Evolutionary conservation across 2,329 filamentous ascomycete species (phyloP), one percentile per base, ranked within the genome.

Genomic region (Colletotrichum gigasporum): DNA sequence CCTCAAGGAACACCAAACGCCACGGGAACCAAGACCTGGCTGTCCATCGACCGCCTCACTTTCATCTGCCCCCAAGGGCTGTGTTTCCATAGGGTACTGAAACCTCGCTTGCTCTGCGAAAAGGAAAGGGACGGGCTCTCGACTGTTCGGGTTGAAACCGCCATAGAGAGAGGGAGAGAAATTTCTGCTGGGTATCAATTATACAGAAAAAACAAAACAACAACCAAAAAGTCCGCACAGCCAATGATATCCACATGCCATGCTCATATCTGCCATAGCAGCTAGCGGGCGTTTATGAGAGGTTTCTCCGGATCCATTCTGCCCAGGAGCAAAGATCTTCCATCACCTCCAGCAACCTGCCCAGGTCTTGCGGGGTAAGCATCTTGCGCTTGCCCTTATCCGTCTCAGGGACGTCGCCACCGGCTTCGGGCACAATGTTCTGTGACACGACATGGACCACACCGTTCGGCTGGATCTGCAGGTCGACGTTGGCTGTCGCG

Each of bases 381-480:
- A 71, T 71, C 67, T 74, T 77, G n/a, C 73, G 74, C 60, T 76
- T 51, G 62, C 59, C 42, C 44, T 72, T 73, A 34, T 45, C 61
- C 55, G 24, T 70, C 71, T 28, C 48, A 22, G 57, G 52, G 57
- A 54, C 57, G 24, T 45, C 64, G 20, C 53, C 28, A 34, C 54
- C 67, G 18, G 52, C 67, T 12, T 69, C 68, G 4, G 65, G 58
- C 44, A 86, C 71, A 4, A 87, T 71, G 66, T 90, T 90, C 69
- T 91, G 86, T 22, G 85, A 82, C 3, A 82, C 75, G 34, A 92
- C 79, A 16, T 84, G 79, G 4, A 91, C 81, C 12, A 84, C 79
- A 4, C 85, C 90, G 59, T 90, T 88, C 34, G 84, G 79, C 18
- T 85, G 80, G 16, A 92, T 83, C 69, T 87, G 86, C 11, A 91